These are phyloP conservation scores for Cylindrotheca closterium DNA, from an alignment of 108 stramenopile species.

Conservation along the genomic window DNA sequence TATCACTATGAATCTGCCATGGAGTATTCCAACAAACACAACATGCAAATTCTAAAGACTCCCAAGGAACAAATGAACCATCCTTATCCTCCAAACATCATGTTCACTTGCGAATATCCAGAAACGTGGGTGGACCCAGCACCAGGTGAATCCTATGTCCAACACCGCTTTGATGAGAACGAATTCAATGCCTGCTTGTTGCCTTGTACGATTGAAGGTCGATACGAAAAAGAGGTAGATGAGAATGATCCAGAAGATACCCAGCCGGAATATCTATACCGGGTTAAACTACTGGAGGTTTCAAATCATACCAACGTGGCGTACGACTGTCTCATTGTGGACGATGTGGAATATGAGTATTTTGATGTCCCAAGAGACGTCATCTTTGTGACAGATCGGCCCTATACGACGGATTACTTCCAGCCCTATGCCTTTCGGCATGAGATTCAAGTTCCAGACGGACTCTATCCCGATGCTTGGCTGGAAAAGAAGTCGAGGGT, in stretches of 20 bases:
- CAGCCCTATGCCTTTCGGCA: constrained; percentile 32
- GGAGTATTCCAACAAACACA: constrained; percentile 19
- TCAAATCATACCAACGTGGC: constrained; percentile 18
- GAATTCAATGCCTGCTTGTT: constrained; percentile 12
- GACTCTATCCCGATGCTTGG: constrained; percentile 24
- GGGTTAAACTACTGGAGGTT: constrained; percentile 19
- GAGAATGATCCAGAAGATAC: not conserved
- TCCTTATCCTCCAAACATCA: constrained; percentile 43
- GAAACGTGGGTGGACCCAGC: constrained; percentile 9
- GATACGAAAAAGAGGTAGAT: constrained; percentile 9
- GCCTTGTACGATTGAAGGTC: constrained; percentile 32
- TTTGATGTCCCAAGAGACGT: constrained; percentile 38
- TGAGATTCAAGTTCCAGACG: constrained; percentile 32
- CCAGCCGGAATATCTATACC: not conserved
- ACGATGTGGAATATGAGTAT: constrained; percentile 20
- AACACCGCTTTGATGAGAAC: constrained; percentile 6
- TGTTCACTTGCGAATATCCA: constrained; percentile 33
- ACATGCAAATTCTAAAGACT: constrained; percentile 19
- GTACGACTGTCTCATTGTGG: constrained; percentile 24
- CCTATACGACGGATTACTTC: constrained; percentile 21
- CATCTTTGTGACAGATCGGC: constrained; percentile 24
- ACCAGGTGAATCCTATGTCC: constrained; percentile 7
- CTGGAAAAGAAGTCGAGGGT: constrained; percentile 2
- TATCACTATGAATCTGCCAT: constrained; percentile 22
- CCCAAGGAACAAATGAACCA: constrained; percentile 29